Evolutionary conservation across 306 rosid genomes (phyloP).

Genomic region (Lathyrus oleraceus): DNA sequence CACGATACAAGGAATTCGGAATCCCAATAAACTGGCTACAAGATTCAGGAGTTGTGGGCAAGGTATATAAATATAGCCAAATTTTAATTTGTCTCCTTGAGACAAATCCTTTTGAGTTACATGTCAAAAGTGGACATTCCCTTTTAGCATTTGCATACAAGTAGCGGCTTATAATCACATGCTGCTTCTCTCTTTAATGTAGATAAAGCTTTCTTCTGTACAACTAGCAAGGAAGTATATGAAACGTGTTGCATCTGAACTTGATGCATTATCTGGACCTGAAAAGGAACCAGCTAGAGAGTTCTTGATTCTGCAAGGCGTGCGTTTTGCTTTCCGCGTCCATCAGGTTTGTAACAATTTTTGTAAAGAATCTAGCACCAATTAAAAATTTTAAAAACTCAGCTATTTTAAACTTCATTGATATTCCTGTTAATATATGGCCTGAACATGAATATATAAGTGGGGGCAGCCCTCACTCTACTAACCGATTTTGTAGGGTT

Average conservation of each 20-base stretch:
- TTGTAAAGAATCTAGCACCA: not conserved
- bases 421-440: too few relatives aligned
- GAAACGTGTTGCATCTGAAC: conserved; percentile 88
- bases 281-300: conserved; percentile 89
- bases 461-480: too few relatives aligned
- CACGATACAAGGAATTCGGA: conserved; percentile 90
- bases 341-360: conserved; percentile 59
- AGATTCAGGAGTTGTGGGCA: conserved; percentile 97
- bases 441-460: too few relatives aligned
- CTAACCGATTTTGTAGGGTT: too few relatives aligned
- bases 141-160: not conserved
- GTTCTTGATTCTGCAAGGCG: conserved; percentile 83
- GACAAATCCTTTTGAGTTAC: not conserved
- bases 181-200: conserved; percentile 34
- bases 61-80: conserved; percentile 49
- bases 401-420: too few relatives aligned
- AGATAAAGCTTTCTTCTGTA: conserved; percentile 94
- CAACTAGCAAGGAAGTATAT: conserved; percentile 88
- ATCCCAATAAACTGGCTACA: conserved; percentile 86
- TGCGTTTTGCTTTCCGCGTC: conserved; percentile 89
- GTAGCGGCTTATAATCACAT: conserved; percentile 16
- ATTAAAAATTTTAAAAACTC: too few relatives aligned
- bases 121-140: not conserved
- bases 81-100: too few relatives aligned
- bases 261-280: conserved; percentile 71